A percentile compares a stretch with the other conserved stretches of the same genome.
These are phyloP conservation scores for Letharia columbiana DNA, from an alignment of 495 filamentous ascomycete genomes.

Conservation along the genomic window DNA sequence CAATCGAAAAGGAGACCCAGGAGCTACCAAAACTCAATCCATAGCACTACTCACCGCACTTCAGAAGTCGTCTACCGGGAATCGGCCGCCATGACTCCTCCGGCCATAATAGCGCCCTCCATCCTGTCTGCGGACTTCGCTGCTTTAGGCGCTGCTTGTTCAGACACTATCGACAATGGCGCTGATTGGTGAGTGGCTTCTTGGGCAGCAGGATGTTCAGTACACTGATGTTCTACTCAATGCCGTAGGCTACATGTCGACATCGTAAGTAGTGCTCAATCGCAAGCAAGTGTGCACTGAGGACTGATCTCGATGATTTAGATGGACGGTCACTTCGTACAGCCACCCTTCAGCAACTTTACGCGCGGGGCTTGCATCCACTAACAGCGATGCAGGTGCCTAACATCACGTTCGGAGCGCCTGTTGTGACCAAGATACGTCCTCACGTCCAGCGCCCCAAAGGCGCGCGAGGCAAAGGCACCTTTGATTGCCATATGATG, in stretches of 20 bases:
- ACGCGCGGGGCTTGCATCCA: neutral
- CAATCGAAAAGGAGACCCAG: neutral
- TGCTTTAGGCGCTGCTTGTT: slow-evolving; percentile 74
- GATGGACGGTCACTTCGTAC: slow-evolving; percentile 90
- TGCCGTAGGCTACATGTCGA: slow-evolving; percentile 44
- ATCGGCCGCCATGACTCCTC: slow-evolving; percentile 58
- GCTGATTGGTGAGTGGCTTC: slow-evolving; percentile 57
- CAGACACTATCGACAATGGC: slow-evolving; percentile 67
- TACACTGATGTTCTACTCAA: neutral
- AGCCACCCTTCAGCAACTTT: neutral
- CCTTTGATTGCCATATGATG: slow-evolving; percentile 99
- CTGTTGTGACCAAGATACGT: slow-evolving; percentile 89
- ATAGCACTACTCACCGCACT: neutral
- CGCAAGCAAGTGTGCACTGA: neutral
- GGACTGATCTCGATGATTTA: slow-evolving; percentile 9
- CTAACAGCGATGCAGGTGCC: slow-evolving; percentile 41
- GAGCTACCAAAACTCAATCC: neutral
- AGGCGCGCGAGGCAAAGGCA: slow-evolving; percentile 60
- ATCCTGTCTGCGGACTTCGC: slow-evolving; percentile 96
- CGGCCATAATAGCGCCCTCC: slow-evolving; percentile 91
- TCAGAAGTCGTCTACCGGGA: neutral
- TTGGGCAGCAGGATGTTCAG: neutral
- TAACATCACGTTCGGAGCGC: slow-evolving; percentile 93
- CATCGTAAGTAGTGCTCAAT: slow-evolving; percentile 18
- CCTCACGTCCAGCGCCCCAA: slow-evolving; percentile 62